phyloP scores from a whole-genome alignment of 352 stramenopile species.

The Discostella stelligera region DNA sequence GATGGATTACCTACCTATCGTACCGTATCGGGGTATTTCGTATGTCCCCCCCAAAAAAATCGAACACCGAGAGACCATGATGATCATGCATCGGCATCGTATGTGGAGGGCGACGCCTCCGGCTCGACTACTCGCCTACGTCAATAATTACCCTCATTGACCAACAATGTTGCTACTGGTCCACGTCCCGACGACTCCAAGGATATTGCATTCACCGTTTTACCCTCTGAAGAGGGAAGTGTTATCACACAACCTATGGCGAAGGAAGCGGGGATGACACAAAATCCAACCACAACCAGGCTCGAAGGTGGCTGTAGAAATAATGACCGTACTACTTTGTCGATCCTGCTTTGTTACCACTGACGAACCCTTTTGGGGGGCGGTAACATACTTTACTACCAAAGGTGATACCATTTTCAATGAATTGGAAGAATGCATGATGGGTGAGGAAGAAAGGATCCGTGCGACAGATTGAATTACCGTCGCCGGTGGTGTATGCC shows the following conservation, averaged over 20 bases:
- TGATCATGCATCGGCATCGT: conserved; percentile 5
- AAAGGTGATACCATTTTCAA: conserved; percentile 74
- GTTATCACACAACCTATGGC: conserved; percentile 50
- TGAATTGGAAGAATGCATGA: conserved; percentile 72
- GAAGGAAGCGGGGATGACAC: conserved; percentile 64
- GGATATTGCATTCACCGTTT: conserved; percentile 58
- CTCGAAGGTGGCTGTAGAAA: conserved; percentile 67
- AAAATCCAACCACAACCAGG: conserved; percentile 44
- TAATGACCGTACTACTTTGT: conserved; percentile 67
- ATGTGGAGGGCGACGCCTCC: conserved; percentile 51
- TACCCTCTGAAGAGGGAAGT: conserved; percentile 36
- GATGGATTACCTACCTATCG: too few species aligned
- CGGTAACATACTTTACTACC: conserved; percentile 69
- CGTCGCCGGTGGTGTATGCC: conserved; percentile 57
- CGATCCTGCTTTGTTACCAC: conserved; percentile 63
- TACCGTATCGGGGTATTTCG: too few species aligned
- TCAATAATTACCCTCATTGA: conserved; percentile 50
- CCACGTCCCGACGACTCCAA: conserved; percentile 49
- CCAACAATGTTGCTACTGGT: conserved; percentile 18
- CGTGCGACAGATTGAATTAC: conserved; percentile 63
- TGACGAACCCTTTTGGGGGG: conserved; percentile 69
- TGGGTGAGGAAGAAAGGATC: conserved; percentile 62
- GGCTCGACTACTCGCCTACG: conserved; percentile 42
- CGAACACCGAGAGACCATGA: too few species aligned
- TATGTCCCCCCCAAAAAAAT: too few species aligned